Evolutionary conservation across 352 stramenopile species (phyloP).

Genomic region (Thraustochytrium striatum): DNA sequence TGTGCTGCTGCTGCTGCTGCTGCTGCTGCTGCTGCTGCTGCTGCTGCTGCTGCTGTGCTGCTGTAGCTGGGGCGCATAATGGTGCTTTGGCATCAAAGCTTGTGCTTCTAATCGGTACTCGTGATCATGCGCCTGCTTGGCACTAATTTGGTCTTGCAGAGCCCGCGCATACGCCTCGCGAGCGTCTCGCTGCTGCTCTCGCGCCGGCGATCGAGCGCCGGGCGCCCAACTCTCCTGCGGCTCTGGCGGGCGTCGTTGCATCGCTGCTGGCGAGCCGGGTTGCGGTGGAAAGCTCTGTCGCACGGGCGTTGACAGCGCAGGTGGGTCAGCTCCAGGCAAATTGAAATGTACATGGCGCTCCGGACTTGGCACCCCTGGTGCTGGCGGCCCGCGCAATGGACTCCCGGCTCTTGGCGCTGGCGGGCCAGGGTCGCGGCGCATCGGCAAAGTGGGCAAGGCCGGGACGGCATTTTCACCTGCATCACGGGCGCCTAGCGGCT

Average conservation of each 20-base stretch:
- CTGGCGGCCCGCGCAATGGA: not conserved
- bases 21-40: not conserved
- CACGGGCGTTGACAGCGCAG: too few relatives aligned
- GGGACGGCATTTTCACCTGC: not conserved
- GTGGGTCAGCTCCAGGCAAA: too few relatives aligned
- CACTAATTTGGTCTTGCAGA: slow-evolving; percentile 29
- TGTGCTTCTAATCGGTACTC: not conserved
- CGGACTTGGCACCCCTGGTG: not conserved
- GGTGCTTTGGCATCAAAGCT: not conserved
- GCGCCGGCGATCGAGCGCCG: not conserved
- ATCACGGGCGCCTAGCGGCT: too few relatives aligned
- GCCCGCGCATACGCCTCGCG: slow-evolving; percentile 6
- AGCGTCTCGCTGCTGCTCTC: not conserved
- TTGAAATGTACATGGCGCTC: slow-evolving; percentile 5
- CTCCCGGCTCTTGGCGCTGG: not conserved
- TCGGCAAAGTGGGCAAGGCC: not conserved
- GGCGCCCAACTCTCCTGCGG: not conserved
- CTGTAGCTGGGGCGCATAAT: not conserved
- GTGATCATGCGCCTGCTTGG: not conserved
- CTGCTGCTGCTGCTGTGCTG: too few relatives aligned
- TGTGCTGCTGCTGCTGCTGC: not conserved
- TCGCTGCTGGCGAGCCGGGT: not conserved
- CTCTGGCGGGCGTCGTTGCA: not conserved
- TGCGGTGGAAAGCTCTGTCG: not conserved
- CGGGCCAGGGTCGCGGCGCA: too few relatives aligned